phyloP scores from a whole-genome alignment of 768 basidiomycete genomes.

The Trametes cinnabarina region DNA sequence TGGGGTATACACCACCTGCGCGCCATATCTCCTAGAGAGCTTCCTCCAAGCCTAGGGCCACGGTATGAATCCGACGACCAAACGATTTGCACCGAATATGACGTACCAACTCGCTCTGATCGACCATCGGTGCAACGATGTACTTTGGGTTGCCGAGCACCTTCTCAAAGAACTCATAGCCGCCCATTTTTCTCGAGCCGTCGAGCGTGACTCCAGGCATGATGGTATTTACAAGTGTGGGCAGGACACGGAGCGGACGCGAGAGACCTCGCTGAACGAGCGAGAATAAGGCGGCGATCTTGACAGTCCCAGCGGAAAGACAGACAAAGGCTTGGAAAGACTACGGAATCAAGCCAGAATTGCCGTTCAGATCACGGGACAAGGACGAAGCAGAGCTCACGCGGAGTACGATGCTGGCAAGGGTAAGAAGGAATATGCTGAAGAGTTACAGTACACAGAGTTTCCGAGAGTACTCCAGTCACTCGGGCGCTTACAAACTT shows the following conservation, averaged over 20 bases:
- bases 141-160: conserved; percentile 83
- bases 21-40: conserved; percentile 78
- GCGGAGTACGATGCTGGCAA: no score
- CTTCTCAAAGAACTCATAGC: conserved; percentile 81
- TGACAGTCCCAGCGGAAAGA: not conserved
- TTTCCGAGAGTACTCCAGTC: not conserved
- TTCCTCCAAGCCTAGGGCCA: conserved; percentile 78
- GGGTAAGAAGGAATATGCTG: not conserved
- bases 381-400: no score
- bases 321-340: not conserved
- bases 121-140: conserved; percentile 97
- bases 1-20: conserved; percentile 89
- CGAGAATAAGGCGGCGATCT: conserved; percentile 3
- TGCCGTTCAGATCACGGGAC: no score
- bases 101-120: conserved; percentile 92
- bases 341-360: no score
- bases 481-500: conserved; percentile 9
- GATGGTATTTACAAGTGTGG: conserved; percentile 14
- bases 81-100: not conserved
- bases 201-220: conserved; percentile 16
- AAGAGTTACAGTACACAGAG: no score
- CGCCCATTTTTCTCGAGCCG: conserved; percentile 47
- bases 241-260: not conserved
- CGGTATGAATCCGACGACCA: not conserved
- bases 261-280: conserved; percentile 10